phyloP scores from a whole-genome alignment of 2,329 filamentous ascomycete genomes.

The Trichoderma pleuroti region DNA sequence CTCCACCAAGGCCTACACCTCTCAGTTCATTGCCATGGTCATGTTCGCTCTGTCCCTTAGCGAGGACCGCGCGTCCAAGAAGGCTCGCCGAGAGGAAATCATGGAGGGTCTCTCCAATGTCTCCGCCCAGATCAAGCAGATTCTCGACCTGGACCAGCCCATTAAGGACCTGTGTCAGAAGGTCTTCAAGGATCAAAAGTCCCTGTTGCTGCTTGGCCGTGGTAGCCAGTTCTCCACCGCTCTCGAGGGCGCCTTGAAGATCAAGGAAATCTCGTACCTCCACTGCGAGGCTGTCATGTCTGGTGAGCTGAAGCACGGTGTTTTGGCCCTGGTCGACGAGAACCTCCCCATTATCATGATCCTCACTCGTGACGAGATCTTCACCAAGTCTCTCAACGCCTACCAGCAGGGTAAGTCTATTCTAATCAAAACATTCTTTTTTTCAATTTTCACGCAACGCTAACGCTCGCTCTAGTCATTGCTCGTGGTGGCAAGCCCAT shows the following conservation, averaged over 20 bases:
- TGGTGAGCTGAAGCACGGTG: slow-evolving; percentile 98
- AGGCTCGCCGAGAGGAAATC: slow-evolving; percentile 86
- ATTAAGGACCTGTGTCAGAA: slow-evolving; percentile 94
- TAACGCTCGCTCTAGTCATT: slow-evolving; percentile 61
- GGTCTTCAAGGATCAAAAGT: slow-evolving; percentile 97
- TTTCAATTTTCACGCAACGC: background rate
- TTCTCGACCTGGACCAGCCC: slow-evolving; percentile 83
- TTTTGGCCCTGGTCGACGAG: slow-evolving; percentile 94
- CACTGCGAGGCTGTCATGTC: slow-evolving; percentile 99
- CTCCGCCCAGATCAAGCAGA: slow-evolving; percentile 86
- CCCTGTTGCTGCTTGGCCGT: slow-evolving; percentile 84
- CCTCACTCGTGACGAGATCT: slow-evolving; percentile 90
- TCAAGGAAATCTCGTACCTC: slow-evolving; percentile 99
- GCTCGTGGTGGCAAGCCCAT: slow-evolving; percentile 94
- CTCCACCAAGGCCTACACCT: slow-evolving; percentile 98
- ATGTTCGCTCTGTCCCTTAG: slow-evolving; percentile 98
- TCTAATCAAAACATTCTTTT: background rate
- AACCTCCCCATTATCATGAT: slow-evolving; percentile 99
- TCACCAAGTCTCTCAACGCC: slow-evolving; percentile 98
- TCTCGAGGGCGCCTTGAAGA: slow-evolving; percentile 95
- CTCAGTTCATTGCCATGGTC: slow-evolving; percentile 98
- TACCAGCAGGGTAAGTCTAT: slow-evolving; percentile 81
- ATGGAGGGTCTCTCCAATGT: slow-evolving; percentile 88
- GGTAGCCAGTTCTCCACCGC: slow-evolving; percentile 96
- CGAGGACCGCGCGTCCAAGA: slow-evolving; percentile 95